phyloP scores from a whole-genome alignment of 306 rosid genomes.

The Lotus japonicus region DNA sequence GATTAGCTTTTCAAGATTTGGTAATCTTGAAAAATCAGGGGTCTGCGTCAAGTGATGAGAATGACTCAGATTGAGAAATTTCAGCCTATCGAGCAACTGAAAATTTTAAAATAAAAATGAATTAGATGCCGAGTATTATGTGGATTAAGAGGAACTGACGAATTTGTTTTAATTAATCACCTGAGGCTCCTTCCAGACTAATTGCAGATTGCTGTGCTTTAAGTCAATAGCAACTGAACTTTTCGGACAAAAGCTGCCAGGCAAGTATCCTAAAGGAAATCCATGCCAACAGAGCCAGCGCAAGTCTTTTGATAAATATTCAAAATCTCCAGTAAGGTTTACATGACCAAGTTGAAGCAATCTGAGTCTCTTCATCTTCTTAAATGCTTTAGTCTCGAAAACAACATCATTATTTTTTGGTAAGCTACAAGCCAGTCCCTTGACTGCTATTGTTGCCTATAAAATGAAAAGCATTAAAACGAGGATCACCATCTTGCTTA shows the following conservation, averaged over 20 bases:
- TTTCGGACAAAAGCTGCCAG: not conserved
- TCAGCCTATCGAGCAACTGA: not conserved
- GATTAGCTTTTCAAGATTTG: not conserved
- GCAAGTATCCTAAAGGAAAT: not conserved
- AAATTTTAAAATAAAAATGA: not conserved
- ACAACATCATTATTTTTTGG: not conserved
- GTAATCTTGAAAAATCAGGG: not conserved
- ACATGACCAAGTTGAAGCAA: constrained; percentile 13
- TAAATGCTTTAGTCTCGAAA: not conserved
- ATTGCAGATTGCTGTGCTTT: not conserved
- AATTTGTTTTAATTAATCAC: not conserved
- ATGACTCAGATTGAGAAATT: constrained; percentile 4
- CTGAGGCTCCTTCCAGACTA: not conserved
- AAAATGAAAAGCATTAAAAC: not conserved
- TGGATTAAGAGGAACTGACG: too few species aligned
- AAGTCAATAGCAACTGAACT: not conserved
- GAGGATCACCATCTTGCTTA: not conserved
- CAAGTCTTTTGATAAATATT: not conserved
- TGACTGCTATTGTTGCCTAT: not conserved
- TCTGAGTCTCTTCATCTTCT: not conserved
- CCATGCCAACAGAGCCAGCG: constrained; percentile 13
- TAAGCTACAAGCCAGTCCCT: not conserved
- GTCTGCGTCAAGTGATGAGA: not conserved
- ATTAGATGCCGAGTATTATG: not conserved
- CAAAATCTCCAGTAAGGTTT: not conserved